Percentiles rank a stretch among this genome's conserved stretches.
Evolutionary conservation across 148 eudicot genomes (phyloP).

Genomic region (Polygonum aviculare): DNA sequence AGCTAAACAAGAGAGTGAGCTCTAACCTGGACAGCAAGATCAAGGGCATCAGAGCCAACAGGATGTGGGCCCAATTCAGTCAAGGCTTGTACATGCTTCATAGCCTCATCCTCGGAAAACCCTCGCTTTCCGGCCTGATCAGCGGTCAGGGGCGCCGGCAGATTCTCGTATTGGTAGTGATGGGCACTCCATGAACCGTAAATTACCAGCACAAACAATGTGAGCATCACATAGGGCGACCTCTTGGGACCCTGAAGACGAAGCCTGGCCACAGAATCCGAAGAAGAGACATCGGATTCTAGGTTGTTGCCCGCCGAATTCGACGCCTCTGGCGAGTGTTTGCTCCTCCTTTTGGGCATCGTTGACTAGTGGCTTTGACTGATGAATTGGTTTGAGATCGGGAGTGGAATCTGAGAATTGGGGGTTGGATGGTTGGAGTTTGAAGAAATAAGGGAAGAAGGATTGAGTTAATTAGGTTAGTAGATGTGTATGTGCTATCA

Average conservation of each 20-base stretch:
- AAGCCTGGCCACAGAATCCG: constrained; percentile 3
- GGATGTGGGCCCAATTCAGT: constrained; percentile 72
- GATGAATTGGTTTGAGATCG: background rate
- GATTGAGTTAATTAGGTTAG: background rate
- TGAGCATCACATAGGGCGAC: constrained; percentile 45
- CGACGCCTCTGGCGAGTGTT: background rate
- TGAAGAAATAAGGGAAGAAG: background rate
- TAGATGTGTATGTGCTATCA: background rate
- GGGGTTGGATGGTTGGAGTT: background rate
- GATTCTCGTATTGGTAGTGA: constrained; percentile 46
- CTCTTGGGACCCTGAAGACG: constrained; percentile 30
- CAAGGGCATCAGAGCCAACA: constrained; percentile 77
- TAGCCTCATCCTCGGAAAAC: constrained; percentile 72
- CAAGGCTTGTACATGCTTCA: constrained; percentile 64
- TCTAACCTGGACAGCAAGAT: constrained; percentile 56
- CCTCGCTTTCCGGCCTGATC: constrained; percentile 79
- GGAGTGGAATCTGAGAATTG: background rate
- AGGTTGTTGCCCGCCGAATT: constrained; percentile 4
- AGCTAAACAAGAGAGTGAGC: background rate
- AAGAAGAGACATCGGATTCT: constrained; percentile 11
- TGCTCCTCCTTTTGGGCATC: constrained; percentile 4
- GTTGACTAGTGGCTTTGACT: background rate
- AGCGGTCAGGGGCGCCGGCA: constrained; percentile 58
- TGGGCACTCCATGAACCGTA: constrained; percentile 58
- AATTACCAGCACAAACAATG: constrained; percentile 43